Conservation (phyloP, 257 asterid species). For the Rubia yunnanensis region DNA sequence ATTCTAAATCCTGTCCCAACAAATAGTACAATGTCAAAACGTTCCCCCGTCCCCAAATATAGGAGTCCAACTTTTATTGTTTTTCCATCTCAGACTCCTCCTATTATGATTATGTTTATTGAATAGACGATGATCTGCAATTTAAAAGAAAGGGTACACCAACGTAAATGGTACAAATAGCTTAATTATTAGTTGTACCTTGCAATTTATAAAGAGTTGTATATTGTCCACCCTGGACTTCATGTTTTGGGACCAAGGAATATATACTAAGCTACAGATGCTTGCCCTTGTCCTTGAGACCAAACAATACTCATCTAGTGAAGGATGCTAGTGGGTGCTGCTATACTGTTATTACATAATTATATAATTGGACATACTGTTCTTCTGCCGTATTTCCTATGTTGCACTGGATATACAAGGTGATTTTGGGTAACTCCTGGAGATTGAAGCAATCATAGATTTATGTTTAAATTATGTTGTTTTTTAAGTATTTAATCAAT, state of each 20-base stretch:
- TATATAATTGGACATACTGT: not conserved
- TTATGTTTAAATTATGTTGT: not conserved
- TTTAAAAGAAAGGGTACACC: too few relatives aligned
- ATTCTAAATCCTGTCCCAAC: too few relatives aligned
- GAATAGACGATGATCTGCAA: too few relatives aligned
- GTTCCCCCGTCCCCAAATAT: too few relatives aligned
- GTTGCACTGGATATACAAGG: not conserved
- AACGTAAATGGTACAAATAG: too few relatives aligned
- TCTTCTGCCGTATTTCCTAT: not conserved
- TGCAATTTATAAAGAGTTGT: too few relatives aligned
- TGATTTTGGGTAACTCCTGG: not conserved
- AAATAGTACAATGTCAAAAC: too few relatives aligned
- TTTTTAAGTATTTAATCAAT: not conserved
- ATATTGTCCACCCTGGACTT: too few relatives aligned
- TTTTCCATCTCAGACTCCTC: too few relatives aligned
- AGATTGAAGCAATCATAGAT: not conserved
- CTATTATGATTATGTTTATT: too few relatives aligned
- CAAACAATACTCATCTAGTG: not conserved
- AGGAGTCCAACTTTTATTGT: too few relatives aligned
- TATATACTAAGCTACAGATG: not conserved
- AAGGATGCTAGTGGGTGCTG: not conserved
- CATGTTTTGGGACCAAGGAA: not conserved
- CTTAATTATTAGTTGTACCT: too few relatives aligned
- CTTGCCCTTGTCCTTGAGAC: not conserved
- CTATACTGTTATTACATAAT: not conserved